Base-by-base conservation (phyloP, 164 flowering plant species). In the Nelumbo lutea region DNA sequence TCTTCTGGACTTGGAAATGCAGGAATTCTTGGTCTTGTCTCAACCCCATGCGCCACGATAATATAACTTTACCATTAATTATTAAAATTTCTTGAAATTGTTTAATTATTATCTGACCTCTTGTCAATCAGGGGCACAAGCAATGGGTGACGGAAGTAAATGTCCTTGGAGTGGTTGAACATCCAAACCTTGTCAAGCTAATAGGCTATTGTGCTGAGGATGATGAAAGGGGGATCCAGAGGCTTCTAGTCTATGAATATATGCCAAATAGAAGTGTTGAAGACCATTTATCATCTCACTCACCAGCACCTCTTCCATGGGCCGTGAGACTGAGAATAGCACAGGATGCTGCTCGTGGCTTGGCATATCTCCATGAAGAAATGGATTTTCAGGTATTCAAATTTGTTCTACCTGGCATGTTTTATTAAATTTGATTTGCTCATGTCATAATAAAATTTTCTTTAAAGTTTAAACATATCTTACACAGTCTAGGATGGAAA, bases 71-170 rank as follows among this genome's bases (percentile, higher is more conserved):
- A 27, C 27, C 27, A 27, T 6, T 57, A 53, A 53, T 53, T 9
- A 53, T 3, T 53, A 4, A 11, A 1, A 15, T 53, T 53, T 44
- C 5, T 38, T 67, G 62, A 69, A 9, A 64, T 59, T 40, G 46
- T 59, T 42, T 55, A 9, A 48, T 60, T 65, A 9, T 67, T 63
- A 9, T 53, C n/a, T 66, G 15, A 68, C 27, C 27, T 27, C 27
- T 27, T 27, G 27, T 27, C 27, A 27, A 27, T 27, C 79, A 95
- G 99, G 99, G 99, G 10, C 96, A 95, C 80, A 95, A 87, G 79
- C 97, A 95, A 76, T 95, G 99, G 99, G 94, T 92, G 62, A 92
- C 97, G 44, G 99, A 95, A 83, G 99, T 95, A 38, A 85, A 89
- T 83, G 86, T 92, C 56, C 89, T 95, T 27, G 97, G 99, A 14